Evolutionary conservation across 441 rosid genomes (phyloP).

Genomic region (Euphorbia corollata): DNA sequence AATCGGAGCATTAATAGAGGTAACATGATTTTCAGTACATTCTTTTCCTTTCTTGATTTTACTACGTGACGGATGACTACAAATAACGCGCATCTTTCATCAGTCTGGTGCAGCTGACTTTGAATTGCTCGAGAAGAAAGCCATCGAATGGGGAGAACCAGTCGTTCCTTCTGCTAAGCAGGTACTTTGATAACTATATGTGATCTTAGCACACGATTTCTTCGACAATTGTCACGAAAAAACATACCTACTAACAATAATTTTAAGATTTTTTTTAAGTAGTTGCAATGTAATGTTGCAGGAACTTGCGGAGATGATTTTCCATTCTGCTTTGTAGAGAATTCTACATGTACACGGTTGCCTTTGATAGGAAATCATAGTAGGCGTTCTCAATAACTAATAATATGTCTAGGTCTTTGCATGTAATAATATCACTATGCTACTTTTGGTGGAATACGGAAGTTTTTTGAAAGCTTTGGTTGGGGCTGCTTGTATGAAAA

Average conservation of each 20-base stretch:
- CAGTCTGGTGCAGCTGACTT: conserved; percentile 87
- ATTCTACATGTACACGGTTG: background rate
- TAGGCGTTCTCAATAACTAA: too few relatives aligned
- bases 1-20: conserved; percentile 67
- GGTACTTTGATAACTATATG: conserved; percentile 34
- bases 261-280: background rate
- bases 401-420: too few relatives aligned
- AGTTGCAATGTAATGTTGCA: conserved; percentile 26
- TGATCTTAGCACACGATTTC: background rate
- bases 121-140: conserved; percentile 80
- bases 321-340: conserved; percentile 60
- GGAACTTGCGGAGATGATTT: conserved; percentile 92
- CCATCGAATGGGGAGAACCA: conserved; percentile 79
- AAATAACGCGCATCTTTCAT: conserved; percentile 11
- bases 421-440: too few relatives aligned
- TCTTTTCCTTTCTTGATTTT: background rate
- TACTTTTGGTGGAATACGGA: too few relatives aligned
- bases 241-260: background rate
- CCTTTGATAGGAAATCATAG: too few relatives aligned
- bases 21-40: conserved; percentile 9
- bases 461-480: too few relatives aligned
- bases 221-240: background rate
- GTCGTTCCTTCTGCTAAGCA: conserved; percentile 88
- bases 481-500: too few relatives aligned
- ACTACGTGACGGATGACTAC: background rate